phyloP scores from a whole-genome alignment of 352 stramenopile species.

The Pythium aquatile region DNA sequence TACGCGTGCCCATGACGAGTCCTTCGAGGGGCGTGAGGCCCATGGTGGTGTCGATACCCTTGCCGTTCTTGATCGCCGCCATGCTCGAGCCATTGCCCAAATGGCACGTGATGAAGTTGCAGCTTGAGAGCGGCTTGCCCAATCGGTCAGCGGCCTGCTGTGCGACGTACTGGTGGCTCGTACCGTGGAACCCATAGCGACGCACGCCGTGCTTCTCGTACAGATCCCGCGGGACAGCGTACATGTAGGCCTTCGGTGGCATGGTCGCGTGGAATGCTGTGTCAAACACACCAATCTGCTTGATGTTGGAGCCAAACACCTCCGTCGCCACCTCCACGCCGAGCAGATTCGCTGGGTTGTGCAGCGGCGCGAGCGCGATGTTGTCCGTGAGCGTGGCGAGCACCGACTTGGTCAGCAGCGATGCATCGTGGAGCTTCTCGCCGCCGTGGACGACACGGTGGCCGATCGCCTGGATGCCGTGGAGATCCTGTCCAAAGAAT shows the following conservation, averaged over 20 bases:
- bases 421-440: constrained; percentile 62
- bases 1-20: constrained; percentile 88
- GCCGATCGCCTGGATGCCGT: constrained; percentile 70
- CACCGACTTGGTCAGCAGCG: constrained; percentile 51
- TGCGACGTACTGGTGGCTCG: constrained; percentile 85
- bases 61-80: constrained; percentile 67
- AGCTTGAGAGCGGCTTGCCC: constrained; percentile 49
- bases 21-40: constrained; percentile 87
- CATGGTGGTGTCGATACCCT: constrained; percentile 90
- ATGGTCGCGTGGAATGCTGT: constrained; percentile 90
- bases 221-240: constrained; percentile 77
- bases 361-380: constrained; percentile 70
- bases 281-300: constrained; percentile 89
- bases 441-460: constrained; percentile 90
- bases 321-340: constrained; percentile 82
- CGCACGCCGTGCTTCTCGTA: constrained; percentile 82
- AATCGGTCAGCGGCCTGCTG: constrained; percentile 61
- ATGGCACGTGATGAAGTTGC: constrained; percentile 86
- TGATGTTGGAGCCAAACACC: constrained; percentile 56
- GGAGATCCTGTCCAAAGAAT: constrained; percentile 56
- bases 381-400: constrained; percentile 59
- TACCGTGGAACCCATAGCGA: constrained; percentile 91
- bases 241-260: constrained; percentile 74
- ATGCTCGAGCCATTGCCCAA: constrained; percentile 88
- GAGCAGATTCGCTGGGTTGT: constrained; percentile 87